Evolutionary conservation across 2,329 filamentous ascomycete genomes (phyloP), one percentile per base, ranked within the genome.

Genomic region (Penicillium aurantiogriseum): DNA sequence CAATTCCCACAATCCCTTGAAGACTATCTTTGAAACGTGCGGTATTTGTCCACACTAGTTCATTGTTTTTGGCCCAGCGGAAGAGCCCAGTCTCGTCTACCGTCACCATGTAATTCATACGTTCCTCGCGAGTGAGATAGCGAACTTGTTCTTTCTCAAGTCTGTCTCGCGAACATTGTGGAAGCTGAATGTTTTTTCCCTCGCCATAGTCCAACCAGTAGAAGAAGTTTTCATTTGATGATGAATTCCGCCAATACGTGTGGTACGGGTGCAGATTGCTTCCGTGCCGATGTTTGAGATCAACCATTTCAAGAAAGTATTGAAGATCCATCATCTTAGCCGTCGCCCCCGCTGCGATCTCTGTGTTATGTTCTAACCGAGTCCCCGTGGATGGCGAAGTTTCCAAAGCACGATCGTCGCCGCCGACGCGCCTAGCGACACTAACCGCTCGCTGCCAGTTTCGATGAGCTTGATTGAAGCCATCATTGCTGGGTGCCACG

Each of bases 171-270:
- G 91, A 87, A 62, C 91, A 91, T 0, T 84, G 82, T 4, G 85
- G 82, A 13, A 93, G 77, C 61, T 93, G 88, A 43, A 94, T 71
- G 39, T 83, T 73, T 64, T 80, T 85, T 0, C 92, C 92, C 48
- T 88, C 87, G 5, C 92, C 92, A 57, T 89, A 81, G 70, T 97
- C 92, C 1, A 96, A 80, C 92, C 92, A 96, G 76, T 92, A 93
- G 73, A 96, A 96, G 81, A 92, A 97, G 70, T 94, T 96, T 71
- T 96, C 88, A 5, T 86, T 84, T 0, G 91, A 93, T 29, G 89
- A 80, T 1, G 85, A 80, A 59, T 83, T 85, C 72, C 91, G 91
- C 92, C 92, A 97, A 63, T 89, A 85, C 58, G 86, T 84, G 68
- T 97, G 92, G 66, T 96, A 97, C 33, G 85, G 83, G 33, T 89